Conservation (phyloP, 2,329 filamentous ascomycete genomes). For the Colletotrichum sp. region DNA sequence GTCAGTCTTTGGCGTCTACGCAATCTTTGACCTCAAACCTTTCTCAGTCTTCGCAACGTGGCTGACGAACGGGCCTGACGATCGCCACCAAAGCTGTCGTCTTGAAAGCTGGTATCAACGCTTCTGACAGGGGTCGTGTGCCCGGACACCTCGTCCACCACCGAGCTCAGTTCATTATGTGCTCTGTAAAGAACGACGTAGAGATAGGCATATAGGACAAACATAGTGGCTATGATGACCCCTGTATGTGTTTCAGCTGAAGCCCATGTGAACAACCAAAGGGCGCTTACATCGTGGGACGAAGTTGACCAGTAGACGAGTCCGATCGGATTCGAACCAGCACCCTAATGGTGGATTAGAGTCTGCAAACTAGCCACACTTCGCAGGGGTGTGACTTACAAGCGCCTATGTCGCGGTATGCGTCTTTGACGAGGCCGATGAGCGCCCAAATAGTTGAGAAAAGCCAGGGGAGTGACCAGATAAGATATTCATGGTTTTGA, state of each 20-base stretch:
- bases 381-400: slow-evolving; percentile 10
- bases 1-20: background rate
- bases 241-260: background rate
- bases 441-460: slow-evolving; percentile 39
- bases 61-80: background rate
- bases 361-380: background rate
- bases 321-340: slow-evolving; percentile 44
- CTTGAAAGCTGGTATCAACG: background rate
- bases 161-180: slow-evolving; percentile 35
- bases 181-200: slow-evolving; percentile 43
- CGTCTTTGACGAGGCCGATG: slow-evolving; percentile 30
- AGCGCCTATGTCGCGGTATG: slow-evolving; percentile 38
- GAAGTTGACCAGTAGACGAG: slow-evolving; percentile 44
- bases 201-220: slow-evolving; percentile 40
- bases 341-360: slow-evolving; percentile 30
- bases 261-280: background rate
- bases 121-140: background rate
- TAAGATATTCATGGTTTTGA: slow-evolving; percentile 34
- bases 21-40: slow-evolving; percentile 10
- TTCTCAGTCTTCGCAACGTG: slow-evolving; percentile 25
- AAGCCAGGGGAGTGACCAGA: slow-evolving; percentile 40
- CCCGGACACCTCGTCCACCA: slow-evolving; percentile 28
- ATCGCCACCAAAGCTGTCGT: background rate
- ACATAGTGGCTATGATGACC: slow-evolving; percentile 42
- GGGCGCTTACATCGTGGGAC: slow-evolving; percentile 36